Percentiles rank a stretch among this genome's conserved stretches.
phyloP scores from a whole-genome alignment of 345 rosid species.

The Eucalyptus coolabah region DNA sequence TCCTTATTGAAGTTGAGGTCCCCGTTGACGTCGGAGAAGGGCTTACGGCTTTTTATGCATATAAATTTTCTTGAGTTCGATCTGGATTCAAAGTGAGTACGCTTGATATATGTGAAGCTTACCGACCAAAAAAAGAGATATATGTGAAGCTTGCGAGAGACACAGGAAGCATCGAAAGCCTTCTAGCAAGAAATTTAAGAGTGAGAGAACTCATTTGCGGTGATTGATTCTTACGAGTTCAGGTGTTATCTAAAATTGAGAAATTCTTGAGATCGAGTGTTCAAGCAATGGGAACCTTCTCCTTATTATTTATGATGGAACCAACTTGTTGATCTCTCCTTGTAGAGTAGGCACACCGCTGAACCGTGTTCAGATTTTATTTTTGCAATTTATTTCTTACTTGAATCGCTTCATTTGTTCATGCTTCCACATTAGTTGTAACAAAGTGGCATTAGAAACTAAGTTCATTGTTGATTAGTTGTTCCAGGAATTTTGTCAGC shows the following conservation, averaged over 20 bases:
- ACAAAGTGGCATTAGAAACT: not conserved
- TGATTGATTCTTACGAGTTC: not conserved
- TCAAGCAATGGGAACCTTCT: not conserved
- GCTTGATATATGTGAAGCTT: not conserved
- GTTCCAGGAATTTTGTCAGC: not conserved
- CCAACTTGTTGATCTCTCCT: not conserved
- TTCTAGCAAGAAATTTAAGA: not conserved
- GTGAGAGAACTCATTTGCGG: not conserved
- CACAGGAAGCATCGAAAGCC: not conserved
- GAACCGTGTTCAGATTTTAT: not conserved
- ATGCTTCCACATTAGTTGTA: no score
- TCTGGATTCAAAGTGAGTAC: not conserved
- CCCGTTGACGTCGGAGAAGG: not conserved
- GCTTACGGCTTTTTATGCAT: not conserved
- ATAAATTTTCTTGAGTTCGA: not conserved
- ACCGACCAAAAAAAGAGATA: no score
- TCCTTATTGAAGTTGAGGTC: not conserved
- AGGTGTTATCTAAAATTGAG: not conserved
- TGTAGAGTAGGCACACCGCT: rapidly evolving
- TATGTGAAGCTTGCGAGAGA: not conserved
- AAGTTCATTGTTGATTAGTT: not conserved
- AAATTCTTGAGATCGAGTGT: not conserved
- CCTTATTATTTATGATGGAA: not conserved
- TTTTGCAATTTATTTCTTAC: not conserved
- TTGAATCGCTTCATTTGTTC: no score